Percentiles rank a stretch among this genome's conserved stretches.
phyloP scores from a whole-genome alignment of 2,329 filamentous ascomycete genomes.

The Phoma herbarum region DNA sequence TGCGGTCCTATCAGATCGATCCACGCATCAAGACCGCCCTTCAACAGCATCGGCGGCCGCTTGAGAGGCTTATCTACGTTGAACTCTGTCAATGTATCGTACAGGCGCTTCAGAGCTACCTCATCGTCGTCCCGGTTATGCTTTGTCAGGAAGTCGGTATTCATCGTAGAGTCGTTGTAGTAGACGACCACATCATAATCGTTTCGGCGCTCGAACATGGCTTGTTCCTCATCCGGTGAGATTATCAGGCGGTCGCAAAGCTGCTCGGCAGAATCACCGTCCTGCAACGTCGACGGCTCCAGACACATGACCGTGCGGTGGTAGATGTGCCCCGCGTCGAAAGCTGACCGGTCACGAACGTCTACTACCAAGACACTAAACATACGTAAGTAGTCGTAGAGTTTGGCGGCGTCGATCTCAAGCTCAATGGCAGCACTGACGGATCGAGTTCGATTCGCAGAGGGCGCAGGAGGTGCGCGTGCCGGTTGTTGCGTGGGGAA shows the following conservation, averaged over 20 bases:
- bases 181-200: constrained; percentile 89
- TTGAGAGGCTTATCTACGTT: constrained; percentile 80
- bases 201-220: constrained; percentile 75
- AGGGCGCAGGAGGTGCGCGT: constrained; percentile 13
- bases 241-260: constrained; percentile 74
- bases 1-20: constrained; percentile 78
- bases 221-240: constrained; percentile 76
- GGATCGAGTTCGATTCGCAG: constrained; percentile 47
- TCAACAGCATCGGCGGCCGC: constrained; percentile 76
- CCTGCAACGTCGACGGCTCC: constrained; percentile 79
- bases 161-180: constrained; percentile 78
- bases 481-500: constrained; percentile 48
- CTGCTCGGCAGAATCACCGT: constrained; percentile 71
- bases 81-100: constrained; percentile 82
- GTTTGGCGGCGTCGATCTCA: constrained; percentile 72
- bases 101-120: constrained; percentile 72
- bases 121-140: constrained; percentile 54
- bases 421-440: constrained; percentile 64
- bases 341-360: constrained; percentile 79
- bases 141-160: constrained; percentile 63
- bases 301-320: constrained; percentile 86
- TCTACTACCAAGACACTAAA: constrained; percentile 84
- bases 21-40: constrained; percentile 89
- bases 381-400: constrained; percentile 74
- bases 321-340: constrained; percentile 89